These are phyloP conservation scores for Penicillium nordicum DNA, from an alignment of 2,329 filamentous ascomycete genomes.

Conservation along the genomic window DNA sequence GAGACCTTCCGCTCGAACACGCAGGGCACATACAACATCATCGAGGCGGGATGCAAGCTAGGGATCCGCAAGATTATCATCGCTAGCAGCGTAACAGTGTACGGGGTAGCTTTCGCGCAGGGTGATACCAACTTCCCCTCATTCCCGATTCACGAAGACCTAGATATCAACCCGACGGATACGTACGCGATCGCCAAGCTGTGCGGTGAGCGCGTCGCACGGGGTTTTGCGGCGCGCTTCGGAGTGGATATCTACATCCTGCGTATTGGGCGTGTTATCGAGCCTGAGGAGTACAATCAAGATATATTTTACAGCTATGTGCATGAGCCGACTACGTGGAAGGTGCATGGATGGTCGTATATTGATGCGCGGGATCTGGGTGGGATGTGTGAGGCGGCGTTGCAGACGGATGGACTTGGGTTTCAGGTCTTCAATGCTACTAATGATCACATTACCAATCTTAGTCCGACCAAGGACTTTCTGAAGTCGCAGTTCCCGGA, in stretches of 20 bases:
- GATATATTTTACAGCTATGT: conserved; percentile 53
- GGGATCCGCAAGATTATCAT: conserved; percentile 61
- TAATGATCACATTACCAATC: conserved; percentile 56
- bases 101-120: conserved; percentile 62
- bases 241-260: conserved; percentile 58
- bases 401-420: conserved; percentile 52
- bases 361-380: conserved; percentile 61
- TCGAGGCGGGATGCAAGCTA: conserved; percentile 61
- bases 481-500: conserved; percentile 49
- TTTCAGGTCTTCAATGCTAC: conserved; percentile 64
- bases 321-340: conserved; percentile 49
- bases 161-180: conserved; percentile 61
- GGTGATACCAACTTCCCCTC: conserved; percentile 55
- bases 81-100: conserved; percentile 58
- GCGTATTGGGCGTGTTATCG: conserved; percentile 61
- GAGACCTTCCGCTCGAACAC: conserved; percentile 59
- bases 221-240: conserved; percentile 56
- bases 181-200: conserved; percentile 61
- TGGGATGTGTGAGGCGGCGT: conserved; percentile 56
- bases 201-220: conserved; percentile 55
- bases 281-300: conserved; percentile 57
- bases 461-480: conserved; percentile 51
- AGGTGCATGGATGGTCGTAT: conserved; percentile 61
- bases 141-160: conserved; percentile 59
- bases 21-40: conserved; percentile 57